These are phyloP conservation scores for Botrytis deweyae DNA, from an alignment of 2,329 filamentous ascomycete species.

Conservation along the genomic window DNA sequence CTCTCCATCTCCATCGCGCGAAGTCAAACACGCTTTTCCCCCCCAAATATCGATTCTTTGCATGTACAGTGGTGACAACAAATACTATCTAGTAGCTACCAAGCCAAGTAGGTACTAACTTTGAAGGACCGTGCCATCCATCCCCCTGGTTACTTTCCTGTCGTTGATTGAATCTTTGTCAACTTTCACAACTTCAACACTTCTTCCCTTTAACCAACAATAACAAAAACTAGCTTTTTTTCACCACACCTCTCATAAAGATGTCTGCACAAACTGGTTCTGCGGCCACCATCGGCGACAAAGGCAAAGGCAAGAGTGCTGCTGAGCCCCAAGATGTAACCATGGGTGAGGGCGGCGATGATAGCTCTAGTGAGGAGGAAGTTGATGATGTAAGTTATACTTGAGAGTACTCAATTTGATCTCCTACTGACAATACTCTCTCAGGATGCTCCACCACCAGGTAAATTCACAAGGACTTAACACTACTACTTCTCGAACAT, in stretches of 20 bases:
- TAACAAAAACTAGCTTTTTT: neutral
- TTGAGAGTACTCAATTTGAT: neutral
- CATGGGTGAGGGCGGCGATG: constrained; percentile 66
- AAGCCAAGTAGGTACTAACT: neutral
- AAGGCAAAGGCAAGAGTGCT: constrained; percentile 84
- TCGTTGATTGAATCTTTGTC: constrained; percentile 1
- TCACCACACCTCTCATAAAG: constrained; percentile 37
- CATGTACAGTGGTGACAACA: constrained; percentile 1
- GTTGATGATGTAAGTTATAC: constrained; percentile 55
- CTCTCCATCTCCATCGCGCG: neutral
- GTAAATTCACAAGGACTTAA: constrained; percentile 30
- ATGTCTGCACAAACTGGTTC: constrained; percentile 44
- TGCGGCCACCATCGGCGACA: constrained; percentile 50
- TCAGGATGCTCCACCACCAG: constrained; percentile 31
- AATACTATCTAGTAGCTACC: neutral
- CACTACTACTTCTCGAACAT: neutral
- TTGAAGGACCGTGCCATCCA: constrained; percentile 3
- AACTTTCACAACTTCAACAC: neutral
- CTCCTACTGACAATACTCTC: constrained; percentile 21
- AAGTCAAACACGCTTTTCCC: constrained; percentile 6
- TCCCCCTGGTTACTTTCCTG: neutral
- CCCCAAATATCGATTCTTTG: neutral
- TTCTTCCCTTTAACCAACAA: neutral
- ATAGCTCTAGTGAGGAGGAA: constrained; percentile 66
- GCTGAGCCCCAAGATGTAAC: constrained; percentile 53